Base-by-base conservation (phyloP, 2,329 filamentous ascomycete genomes). In the Daldinia sp. region DNA sequence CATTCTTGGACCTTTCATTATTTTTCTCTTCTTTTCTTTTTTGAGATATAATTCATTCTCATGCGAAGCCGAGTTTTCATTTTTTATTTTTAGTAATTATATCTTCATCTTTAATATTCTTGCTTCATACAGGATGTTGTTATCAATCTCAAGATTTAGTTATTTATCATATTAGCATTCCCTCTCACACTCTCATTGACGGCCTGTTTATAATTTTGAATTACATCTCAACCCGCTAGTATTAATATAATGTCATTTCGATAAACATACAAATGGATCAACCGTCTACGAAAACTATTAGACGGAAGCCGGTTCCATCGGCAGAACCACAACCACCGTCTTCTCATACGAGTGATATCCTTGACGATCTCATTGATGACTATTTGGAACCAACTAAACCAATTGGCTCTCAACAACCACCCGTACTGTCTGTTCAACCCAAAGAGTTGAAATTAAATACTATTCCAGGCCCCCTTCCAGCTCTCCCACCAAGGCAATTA, bases 381-480 rank as follows among this genome's bases (percentile, higher is more conserved):
- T 76, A 77, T 68, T 63, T 72, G n/a, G 74, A 77, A 55, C 62
- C 72, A 23, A 42, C 59, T 37, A 57, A 76, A 55, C 62, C 69
- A 18, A 30, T 59, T 13, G 57, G 10, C 55, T 44, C 60, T 41
- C 41, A 56, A 4, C 53, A 54, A 20, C 26, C 63, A 6, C 54
- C 58, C 23, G 42, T 37, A 26, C 37, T 20, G 1, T 3, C 44
- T 18, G 15, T 28, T 7, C 51, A 69, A 50, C 44, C 39, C 5
- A 63, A 68, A 51, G 58, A 72, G 35, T 58, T 71, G 44, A 60
- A 62, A 28, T 13, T 71, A 18, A 46, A 72, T 37, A 57, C n/a
- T 7, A 51, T 33, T 39, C 63, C 68, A 26, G 12, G 46, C 3
- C 26, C 41, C 23, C 67, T 68, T 10, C 65, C 68, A 26, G 2